Base-by-base conservation (phyloP, 768 basidiomycete species). In the Exsudoporus frostii region DNA sequence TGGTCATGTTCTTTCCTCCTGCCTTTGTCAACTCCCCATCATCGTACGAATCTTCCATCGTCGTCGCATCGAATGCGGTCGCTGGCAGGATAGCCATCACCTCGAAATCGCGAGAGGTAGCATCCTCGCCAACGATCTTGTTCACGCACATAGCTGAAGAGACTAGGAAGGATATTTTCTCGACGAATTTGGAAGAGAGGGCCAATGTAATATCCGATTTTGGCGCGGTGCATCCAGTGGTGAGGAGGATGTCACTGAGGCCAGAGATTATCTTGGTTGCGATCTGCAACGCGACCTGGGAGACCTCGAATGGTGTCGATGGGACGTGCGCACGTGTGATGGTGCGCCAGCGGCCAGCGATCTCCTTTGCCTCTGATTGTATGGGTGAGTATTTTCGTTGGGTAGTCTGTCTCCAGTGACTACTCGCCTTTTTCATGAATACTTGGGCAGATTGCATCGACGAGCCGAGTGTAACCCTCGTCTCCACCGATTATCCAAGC, bases 101-200 rank as follows among this genome's bases (percentile, higher is more conserved):
- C 45, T 71, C 69, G 5, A 70, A 61, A 51, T 69, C 65, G 1
- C 67, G 70, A 0, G 65, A 72, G 1, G 67, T 72, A 17, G 63
- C 59, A 13, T 70, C 69, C 37, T 67, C 65, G 9, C 65, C 56
- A 2, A 70, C 49, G 27, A 70, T 65, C 57, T 68, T 68, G 50
- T 82, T 82, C 51, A 85, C 66, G 8, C 72, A 72, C 51, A 79
- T 69, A 2, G 82, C 79, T 6, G 73, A 63, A 20, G 73, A 71
- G 33, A 78, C 73, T 33, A 84, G 69, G 13, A 70, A 61, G 15
- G 62, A 59, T 24, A 84, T 68, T 14, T 74, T 73, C 0, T 73
- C 74, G 1, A 69, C 67, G 57, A 84, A 84, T 25, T 71, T 73
- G 5, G 68, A 60, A 8, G 69, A 65, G 45, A 83, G 66, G 7